Base-by-base conservation (phyloP, 192 early-diverging fungal species). In the Backusella macrospora region DNA sequence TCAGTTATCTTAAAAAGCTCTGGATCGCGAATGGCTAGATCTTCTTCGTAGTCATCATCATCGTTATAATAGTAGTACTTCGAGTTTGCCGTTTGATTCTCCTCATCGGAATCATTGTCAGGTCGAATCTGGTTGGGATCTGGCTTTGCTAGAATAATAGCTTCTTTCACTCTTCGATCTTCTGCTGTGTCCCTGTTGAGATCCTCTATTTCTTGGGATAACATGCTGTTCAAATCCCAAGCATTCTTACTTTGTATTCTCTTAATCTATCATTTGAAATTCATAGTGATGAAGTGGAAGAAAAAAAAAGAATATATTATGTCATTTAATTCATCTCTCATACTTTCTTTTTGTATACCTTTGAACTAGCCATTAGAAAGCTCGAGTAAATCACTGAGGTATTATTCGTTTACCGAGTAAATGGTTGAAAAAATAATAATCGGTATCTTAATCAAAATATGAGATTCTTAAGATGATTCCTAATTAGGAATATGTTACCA, bases 1-100 rank as follows among this genome's bases (percentile, higher is more conserved):
- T 81, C 80, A 9, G 80, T 81, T 62, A 75, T 81, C 38, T 64
- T 39, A 44, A 73, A 73, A 7, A 81, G 70, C 34, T 76, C 74
- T 55, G 74, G 74, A 70, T 80, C 78, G 6, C 64, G 74, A 18
- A 76, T 66, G 23, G 66, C 68, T 7, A 78, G 64, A 46, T 81
- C 76, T 23, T 81, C 73, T 40, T 68, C 59, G 40, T 62, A 74
- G 9, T 65, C 68, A 21, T 75, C 69, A 42, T 72, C 71, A 6
- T 72, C 72, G 43, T 72, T 42, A 26, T 44, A 59, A 13, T 79
- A 66, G 29, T 63, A 42, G 14, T 72, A 43, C 44, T 72, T 38
- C 48, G 55, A 40, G 46, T 40, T 34, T 14, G 6, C 47, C 7
- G 0, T 1, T 40, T 71, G 62, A 42, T 47, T 34, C 15, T 76